Base-by-base conservation (phyloP, 202 grass and related monocot species). In the Carex arenaria region DNA sequence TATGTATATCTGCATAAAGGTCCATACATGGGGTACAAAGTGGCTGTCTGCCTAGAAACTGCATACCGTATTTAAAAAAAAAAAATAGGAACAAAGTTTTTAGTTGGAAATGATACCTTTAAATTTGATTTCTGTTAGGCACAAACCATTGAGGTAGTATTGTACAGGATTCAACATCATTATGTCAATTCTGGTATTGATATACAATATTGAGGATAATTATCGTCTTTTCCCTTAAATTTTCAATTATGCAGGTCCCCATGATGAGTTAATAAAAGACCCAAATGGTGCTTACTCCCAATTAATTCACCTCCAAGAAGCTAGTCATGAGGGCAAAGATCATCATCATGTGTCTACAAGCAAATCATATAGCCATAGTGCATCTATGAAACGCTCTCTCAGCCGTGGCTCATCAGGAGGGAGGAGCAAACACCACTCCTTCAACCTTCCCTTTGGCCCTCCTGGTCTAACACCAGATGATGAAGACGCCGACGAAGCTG, bases 251-350 rank as follows among this genome's bases (percentile, higher is more conserved):
- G 86, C 79, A 97, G 94, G 94, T 86, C 31, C 84, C 36, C 94
- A 97, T 22, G 75, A 90, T 61, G 83, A 89, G 63, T 78, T 97
- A 69, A 79, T 94, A 62, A 70, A 77, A 82, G 81, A 90, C 43
- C 70, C 89, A 19, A 77, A 94, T n/a, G 89, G 94, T 45, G 89
- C 89, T 85, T 94, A 92, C 72, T 87, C 87, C 62, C 89, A 97
- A 87, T 87, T 97, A 49, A 92, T 94, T 69, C 86, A 30, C 32
- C 85, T 94, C 30, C 94, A 97, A 94, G 94, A 92, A 57, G 82
- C 15, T 49, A 63, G 20, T 53, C 86, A 20, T 53, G 83, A 82
- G 81, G 82, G 87, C 78, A 81, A 85, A 85, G 87, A 89, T 73
- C 65, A 80, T 10, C 67, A 22, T 22, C 54, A 8, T 38, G 43